Conservation (phyloP, 2,329 filamentous ascomycete species). For the Byssoonygena ceratinophila region DNA sequence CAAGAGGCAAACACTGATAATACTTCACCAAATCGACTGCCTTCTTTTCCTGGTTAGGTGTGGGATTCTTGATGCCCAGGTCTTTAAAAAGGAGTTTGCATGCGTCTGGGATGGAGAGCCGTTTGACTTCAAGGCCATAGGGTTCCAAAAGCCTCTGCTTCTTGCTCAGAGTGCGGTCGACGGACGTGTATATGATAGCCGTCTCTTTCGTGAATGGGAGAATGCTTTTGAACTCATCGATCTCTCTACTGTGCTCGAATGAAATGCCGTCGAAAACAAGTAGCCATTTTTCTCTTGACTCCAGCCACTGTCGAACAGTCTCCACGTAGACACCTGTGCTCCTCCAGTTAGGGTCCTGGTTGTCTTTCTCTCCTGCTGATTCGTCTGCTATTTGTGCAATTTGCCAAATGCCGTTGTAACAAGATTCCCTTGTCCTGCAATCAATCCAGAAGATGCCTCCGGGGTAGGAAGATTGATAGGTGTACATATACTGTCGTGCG, state of each 20-base stretch:
- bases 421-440: slow-evolving; percentile 49
- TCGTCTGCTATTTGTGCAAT: slow-evolving; percentile 49
- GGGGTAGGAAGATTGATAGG: slow-evolving; percentile 48
- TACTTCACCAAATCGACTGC: slow-evolving; percentile 53
- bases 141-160: slow-evolving; percentile 51
- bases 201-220: slow-evolving; percentile 55
- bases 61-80: slow-evolving; percentile 49
- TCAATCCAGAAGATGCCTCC: slow-evolving; percentile 62
- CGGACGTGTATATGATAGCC: slow-evolving; percentile 58
- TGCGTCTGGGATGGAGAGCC: slow-evolving; percentile 48
- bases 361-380: slow-evolving; percentile 36
- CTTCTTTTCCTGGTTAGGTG: slow-evolving; percentile 44
- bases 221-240: slow-evolving; percentile 45
- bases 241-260: slow-evolving; percentile 47
- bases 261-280: slow-evolving; percentile 57
- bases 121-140: slow-evolving; percentile 46
- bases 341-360: slow-evolving; percentile 29
- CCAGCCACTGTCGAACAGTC: slow-evolving; percentile 53
- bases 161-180: slow-evolving; percentile 48
- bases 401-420: slow-evolving; percentile 54
- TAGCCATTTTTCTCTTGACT: slow-evolving; percentile 53
- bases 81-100: slow-evolving; percentile 52
- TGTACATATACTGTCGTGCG: slow-evolving; percentile 56
- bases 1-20: slow-evolving; percentile 55
- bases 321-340: slow-evolving; percentile 44